Conservation (phyloP, 306 rosid species). For the Oemleria cerasiformis region DNA sequence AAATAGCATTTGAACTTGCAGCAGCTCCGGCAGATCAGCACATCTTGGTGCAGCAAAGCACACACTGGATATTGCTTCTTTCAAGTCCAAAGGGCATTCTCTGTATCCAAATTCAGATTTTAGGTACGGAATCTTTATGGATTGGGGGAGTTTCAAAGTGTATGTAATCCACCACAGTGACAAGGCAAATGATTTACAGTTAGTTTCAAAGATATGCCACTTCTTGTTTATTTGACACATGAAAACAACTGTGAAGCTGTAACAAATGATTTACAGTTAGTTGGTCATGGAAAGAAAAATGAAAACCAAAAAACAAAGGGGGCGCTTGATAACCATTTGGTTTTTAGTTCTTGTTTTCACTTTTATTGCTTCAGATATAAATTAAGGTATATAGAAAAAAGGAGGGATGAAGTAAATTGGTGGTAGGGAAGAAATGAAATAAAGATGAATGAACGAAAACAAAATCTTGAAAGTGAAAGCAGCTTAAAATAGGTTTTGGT, state of each 20-base stretch:
- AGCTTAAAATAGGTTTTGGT: too few relatives aligned
- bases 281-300: neutral
- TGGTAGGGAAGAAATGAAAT: too few relatives aligned
- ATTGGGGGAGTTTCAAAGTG: neutral
- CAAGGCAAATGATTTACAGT: too few relatives aligned
- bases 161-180: neutral
- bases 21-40: constrained; percentile 83
- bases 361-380: too few relatives aligned
- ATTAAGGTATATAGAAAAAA: too few relatives aligned
- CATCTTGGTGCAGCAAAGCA: constrained; percentile 98
- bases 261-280: neutral
- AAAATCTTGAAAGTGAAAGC: too few relatives aligned
- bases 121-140: neutral
- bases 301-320: neutral
- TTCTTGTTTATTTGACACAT: too few relatives aligned
- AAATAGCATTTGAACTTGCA: constrained; percentile 86
- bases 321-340: too few relatives aligned
- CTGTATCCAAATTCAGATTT: constrained; percentile 31
- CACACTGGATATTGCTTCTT: constrained; percentile 91
- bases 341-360: too few relatives aligned
- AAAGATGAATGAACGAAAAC: too few relatives aligned
- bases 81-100: constrained; percentile 92
- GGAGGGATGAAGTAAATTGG: too few relatives aligned
- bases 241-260: neutral
- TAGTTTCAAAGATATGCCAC: too few relatives aligned